Evolutionary conservation across 176 grass and related monocot species (phyloP), one percentile per base, ranked within the genome.

Genomic region (Panicum miliaceum): DNA sequence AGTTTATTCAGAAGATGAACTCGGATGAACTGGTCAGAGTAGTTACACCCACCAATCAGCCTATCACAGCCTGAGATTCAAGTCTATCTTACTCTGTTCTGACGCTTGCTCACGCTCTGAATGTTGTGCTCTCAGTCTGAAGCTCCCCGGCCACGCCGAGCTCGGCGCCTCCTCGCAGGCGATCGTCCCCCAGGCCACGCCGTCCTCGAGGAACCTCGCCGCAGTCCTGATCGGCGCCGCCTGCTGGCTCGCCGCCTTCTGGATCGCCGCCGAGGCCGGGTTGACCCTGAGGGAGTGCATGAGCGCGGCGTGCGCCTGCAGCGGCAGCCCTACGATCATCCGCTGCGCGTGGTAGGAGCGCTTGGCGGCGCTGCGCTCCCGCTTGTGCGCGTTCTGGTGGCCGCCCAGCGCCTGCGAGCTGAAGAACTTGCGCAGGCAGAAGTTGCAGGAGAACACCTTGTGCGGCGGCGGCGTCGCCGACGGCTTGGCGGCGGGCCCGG

Each of bases 391-490:
- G 86, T 97, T 97, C 83, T 97, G 91, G 68, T 97, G 94, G 15
- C 94, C 94, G 14, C 91, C 94, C 73, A 97, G 76, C 10, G 94
- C 94, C 58, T 97, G 94, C 12, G 94, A 97, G 89, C 91, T 97
- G 84, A 91, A 94, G 68, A 97, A 97, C 77, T 97, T 97, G 36
- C 91, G 85, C 86, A 91, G 85, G 87, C 94, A 97, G 77, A 92
- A 97, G 78, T 97, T 97, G 66, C 94, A 97, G 23, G 94, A 97
- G 91, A 92, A 97, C 71, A 97, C 89, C 81, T 97, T 97, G 66
- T 89, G 86, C 16, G 60, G 88, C 12, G 60, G 23, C 15, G 77
- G 10, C 0, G 70, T 3, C 1, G 81, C 19, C 11, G 90, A 37
- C 58, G 81, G 48, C 75, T 87, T 86, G 29, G 73, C 42, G 91